Conservation (phyloP, 179 eudicot genomes). For the Beta corolliflora region DNA sequence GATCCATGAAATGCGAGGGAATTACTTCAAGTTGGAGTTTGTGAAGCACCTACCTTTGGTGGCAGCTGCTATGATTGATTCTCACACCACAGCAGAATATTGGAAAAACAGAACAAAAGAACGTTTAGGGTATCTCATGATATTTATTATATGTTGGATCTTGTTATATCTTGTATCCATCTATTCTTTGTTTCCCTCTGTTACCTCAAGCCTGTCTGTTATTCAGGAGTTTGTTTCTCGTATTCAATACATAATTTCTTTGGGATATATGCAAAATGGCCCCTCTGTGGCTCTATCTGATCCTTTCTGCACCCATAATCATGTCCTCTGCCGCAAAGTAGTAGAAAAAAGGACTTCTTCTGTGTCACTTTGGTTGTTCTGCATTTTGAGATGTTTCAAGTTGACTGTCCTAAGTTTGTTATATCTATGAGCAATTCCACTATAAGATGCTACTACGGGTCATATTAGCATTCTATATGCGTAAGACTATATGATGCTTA, state of each 20-base stretch:
- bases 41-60: conserved; percentile 91
- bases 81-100: conserved; percentile 88
- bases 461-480: neutral
- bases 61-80: conserved; percentile 98
- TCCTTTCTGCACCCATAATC: neutral
- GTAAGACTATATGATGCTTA: neutral
- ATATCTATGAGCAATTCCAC: neutral
- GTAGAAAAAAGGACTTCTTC: neutral
- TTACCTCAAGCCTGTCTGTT: conserved; percentile 1
- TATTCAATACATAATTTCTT: neutral
- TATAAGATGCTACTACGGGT: neutral
- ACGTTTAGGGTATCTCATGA: conserved; percentile 6
- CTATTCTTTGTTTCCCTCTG: neutral
- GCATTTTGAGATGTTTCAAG: neutral
- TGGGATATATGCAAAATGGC: neutral
- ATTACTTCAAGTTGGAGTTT: conserved; percentile 90
- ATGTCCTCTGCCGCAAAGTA: neutral
- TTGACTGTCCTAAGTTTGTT: neutral
- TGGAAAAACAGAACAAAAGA: conserved; percentile 80
- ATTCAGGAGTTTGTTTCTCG: neutral
- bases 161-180: neutral
- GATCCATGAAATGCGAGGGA: conserved; percentile 99
- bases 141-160: neutral
- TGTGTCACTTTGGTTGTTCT: neutral
- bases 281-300: neutral